phyloP scores from a whole-genome alignment of 805 yeast genomes.

The Candida tibetensis region DNA sequence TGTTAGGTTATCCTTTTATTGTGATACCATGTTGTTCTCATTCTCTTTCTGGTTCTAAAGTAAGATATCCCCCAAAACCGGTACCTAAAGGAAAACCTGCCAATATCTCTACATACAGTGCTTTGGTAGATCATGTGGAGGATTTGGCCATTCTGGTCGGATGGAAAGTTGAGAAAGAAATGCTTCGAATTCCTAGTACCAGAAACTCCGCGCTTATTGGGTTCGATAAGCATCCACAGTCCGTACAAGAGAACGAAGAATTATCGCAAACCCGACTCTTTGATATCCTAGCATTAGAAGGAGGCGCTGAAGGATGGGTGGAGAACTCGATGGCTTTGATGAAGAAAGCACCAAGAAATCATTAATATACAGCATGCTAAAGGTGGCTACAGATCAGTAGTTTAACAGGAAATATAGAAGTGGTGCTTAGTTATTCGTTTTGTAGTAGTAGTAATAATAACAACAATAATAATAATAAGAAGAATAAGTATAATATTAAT shows the following conservation, averaged over 20 bases:
- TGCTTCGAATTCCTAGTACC: constrained; percentile 90
- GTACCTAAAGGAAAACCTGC: constrained; percentile 14
- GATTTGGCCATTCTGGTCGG: constrained; percentile 66
- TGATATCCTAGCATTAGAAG: constrained; percentile 69
- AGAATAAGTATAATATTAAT: too few species aligned
- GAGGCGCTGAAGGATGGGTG: constrained; percentile 91
- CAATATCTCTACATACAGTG: constrained; percentile 66
- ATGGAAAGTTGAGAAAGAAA: constrained; percentile 82
- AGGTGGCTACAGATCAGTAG: too few species aligned
- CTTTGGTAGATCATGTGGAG: constrained; percentile 82
- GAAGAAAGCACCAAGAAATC: constrained; percentile 70
- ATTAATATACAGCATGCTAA: constrained; percentile 42
- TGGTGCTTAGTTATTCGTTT: too few species aligned
- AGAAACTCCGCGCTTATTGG: constrained; percentile 90
- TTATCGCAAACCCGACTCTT: constrained; percentile 42
- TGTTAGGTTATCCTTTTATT: constrained; percentile 80
- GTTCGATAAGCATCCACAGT: constrained; percentile 22
- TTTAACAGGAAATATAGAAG: too few species aligned
- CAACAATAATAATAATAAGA: too few species aligned
- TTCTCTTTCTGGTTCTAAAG: constrained; percentile 70
- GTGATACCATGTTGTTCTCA: constrained; percentile 97
- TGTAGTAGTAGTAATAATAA: too few species aligned
- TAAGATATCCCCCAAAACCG: constrained; percentile 54
- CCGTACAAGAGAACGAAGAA: constrained; percentile 26
- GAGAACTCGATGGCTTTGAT: constrained; percentile 72